Evolutionary conservation across 352 stramenopile species (phyloP).

Genomic region (Phytopythium litorale): DNA sequence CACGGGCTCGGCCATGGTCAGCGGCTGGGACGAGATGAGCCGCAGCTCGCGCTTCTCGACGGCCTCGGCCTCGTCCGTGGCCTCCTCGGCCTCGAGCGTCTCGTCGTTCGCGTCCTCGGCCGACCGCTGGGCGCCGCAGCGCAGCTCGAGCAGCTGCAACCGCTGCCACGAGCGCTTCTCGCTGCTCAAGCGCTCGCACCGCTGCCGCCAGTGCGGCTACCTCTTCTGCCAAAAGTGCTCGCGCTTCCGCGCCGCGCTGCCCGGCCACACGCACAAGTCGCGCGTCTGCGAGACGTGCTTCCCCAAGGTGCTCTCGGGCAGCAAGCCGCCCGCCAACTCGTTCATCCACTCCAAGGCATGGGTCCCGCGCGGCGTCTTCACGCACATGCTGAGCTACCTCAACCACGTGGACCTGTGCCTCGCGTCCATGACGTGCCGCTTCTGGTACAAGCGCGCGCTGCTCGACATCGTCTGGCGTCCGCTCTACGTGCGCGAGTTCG

Average conservation of each 20-base stretch:
- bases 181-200: slow-evolving; percentile 74
- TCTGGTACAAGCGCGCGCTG: slow-evolving; percentile 83
- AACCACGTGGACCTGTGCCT: slow-evolving; percentile 85
- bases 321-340: slow-evolving; percentile 70
- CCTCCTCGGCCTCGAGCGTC: slow-evolving; percentile 31
- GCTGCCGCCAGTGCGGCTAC: slow-evolving; percentile 75
- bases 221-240: slow-evolving; percentile 85
- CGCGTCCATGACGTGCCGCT: slow-evolving; percentile 81
- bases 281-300: slow-evolving; percentile 84
- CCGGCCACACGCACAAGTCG: slow-evolving; percentile 81
- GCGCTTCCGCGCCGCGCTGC: slow-evolving; percentile 67
- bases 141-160: slow-evolving; percentile 68
- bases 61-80: slow-evolving; percentile 29
- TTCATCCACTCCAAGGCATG: slow-evolving; percentile 87
- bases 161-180: slow-evolving; percentile 82
- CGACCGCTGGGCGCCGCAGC: slow-evolving; percentile 68
- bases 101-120: slow-evolving; percentile 28
- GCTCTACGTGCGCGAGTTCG: slow-evolving; percentile 82
- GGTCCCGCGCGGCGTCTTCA: slow-evolving; percentile 81
- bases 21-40: slow-evolving; percentile 40
- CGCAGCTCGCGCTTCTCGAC: slow-evolving; percentile 62
- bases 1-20: slow-evolving; percentile 14
- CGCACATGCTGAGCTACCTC: slow-evolving; percentile 84
- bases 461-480: slow-evolving; percentile 84
- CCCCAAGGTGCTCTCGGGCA: slow-evolving; percentile 75